Evolutionary conservation across 2,329 filamentous ascomycete species (phyloP).

Genomic region (Colletotrichum eleusines): DNA sequence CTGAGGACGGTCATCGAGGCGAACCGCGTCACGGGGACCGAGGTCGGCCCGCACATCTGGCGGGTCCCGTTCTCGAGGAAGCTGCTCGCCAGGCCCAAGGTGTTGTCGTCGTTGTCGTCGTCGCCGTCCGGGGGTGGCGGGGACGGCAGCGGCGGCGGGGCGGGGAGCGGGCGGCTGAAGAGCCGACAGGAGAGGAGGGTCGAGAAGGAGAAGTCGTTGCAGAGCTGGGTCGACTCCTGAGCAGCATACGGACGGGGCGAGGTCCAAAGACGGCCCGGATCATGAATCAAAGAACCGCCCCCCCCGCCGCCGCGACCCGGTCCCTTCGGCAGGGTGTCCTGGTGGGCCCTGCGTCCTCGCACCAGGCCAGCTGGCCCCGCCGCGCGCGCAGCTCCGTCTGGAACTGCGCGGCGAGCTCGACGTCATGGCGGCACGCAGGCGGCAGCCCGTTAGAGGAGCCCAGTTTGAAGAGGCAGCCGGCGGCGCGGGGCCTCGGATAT

Average conservation of each 20-base stretch:
- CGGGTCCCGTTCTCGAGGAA: slow-evolving; percentile 41
- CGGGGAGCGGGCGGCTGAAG: slow-evolving; percentile 24
- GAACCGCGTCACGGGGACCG: slow-evolving; percentile 19
- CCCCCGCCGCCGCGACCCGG: slow-evolving; percentile 32
- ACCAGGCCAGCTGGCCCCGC: slow-evolving; percentile 25
- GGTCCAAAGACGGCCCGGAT: neutral
- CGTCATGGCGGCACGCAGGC: slow-evolving; percentile 33
- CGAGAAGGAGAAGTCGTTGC: slow-evolving; percentile 36
- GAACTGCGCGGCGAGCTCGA: slow-evolving; percentile 20
- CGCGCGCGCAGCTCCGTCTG: slow-evolving; percentile 14
- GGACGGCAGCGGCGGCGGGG: neutral
- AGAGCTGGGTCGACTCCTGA: slow-evolving; percentile 24
- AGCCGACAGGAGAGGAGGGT: slow-evolving; percentile 33
- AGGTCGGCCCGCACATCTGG: slow-evolving; percentile 40
- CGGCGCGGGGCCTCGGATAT: slow-evolving; percentile 28
- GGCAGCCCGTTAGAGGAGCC: slow-evolving; percentile 40
- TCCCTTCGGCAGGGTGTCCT: slow-evolving; percentile 1
- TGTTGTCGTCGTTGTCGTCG: neutral
- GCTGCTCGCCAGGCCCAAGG: slow-evolving; percentile 38
- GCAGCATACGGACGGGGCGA: neutral
- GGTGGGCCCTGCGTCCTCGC: slow-evolving; percentile 16
- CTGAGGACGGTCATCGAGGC: slow-evolving; percentile 38
- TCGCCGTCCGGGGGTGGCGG: no score
- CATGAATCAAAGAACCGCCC: slow-evolving; percentile 9
- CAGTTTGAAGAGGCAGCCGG: slow-evolving; percentile 37